phyloP scores from a whole-genome alignment of 805 yeast genomes.

The Saccharomycopsis malanga region DNA sequence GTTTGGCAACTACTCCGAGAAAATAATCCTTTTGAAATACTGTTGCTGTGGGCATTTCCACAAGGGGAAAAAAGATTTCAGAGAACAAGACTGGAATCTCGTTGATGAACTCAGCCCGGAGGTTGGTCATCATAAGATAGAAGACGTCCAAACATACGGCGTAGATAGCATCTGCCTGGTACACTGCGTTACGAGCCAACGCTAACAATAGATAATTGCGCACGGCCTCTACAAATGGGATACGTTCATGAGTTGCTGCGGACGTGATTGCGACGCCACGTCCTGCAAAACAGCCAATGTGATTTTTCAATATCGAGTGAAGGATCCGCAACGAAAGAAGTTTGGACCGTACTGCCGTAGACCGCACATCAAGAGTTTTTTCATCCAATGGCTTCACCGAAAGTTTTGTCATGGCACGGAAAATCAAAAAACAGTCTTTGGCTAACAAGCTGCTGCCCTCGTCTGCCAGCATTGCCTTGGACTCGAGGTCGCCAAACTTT shows the following conservation, averaged over 20 bases:
- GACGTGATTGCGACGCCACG: conserved; percentile 47
- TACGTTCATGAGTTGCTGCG: conserved; percentile 43
- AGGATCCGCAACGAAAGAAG: conserved; percentile 80
- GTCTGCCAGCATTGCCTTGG: conserved; percentile 23
- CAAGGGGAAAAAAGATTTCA: conserved; percentile 89
- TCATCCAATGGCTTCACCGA: conserved; percentile 79
- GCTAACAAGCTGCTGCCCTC: conserved; percentile 61
- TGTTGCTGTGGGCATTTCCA: conserved; percentile 87
- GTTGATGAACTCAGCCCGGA: conserved; percentile 81
- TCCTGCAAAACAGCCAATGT: conserved; percentile 71
- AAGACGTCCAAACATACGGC: conserved; percentile 88
- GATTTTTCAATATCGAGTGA: conserved; percentile 78
- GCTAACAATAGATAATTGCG: conserved; percentile 79
- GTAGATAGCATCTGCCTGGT: conserved; percentile 83
- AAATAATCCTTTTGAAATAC: conserved; percentile 89
- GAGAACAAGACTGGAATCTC: conserved; percentile 92
- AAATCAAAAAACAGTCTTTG: conserved; percentile 87
- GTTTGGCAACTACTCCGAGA: conserved; percentile 68
- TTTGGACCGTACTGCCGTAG: conserved; percentile 90
- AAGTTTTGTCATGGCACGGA: conserved; percentile 91
- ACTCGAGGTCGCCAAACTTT: conserved; percentile 23
- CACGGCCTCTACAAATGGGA: conserved; percentile 67
- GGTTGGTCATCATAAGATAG: conserved; percentile 78
- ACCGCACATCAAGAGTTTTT: conserved; percentile 72
- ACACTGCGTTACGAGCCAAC: conserved; percentile 86